Percentiles rank a stretch among this genome's conserved stretches.
Evolutionary conservation across 148 eudicot species (phyloP).

Genomic region (Rhododendron griersonianum): DNA sequence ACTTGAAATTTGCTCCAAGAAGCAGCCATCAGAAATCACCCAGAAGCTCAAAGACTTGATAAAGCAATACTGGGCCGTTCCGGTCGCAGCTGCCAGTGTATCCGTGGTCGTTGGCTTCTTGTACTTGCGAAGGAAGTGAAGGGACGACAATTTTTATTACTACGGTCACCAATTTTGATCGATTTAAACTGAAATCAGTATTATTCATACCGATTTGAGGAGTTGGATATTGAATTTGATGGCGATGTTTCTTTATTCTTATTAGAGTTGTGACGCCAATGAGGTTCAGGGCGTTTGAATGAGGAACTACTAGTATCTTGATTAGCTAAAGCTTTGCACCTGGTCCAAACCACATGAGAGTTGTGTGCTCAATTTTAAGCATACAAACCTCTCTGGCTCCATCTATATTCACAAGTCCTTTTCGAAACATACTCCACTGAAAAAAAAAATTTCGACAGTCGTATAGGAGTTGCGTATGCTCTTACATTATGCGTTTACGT

Average conservation of each 20-base stretch:
- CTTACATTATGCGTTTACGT: background rate
- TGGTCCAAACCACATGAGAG: background rate
- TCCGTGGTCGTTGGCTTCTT: slow-evolving; percentile 54
- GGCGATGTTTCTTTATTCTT: background rate
- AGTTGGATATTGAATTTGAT: background rate
- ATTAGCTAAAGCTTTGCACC: background rate
- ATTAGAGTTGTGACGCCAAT: background rate
- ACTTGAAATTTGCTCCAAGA: slow-evolving; percentile 32
- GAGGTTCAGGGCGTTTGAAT: background rate
- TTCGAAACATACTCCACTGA: no score
- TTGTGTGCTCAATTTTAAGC: background rate
- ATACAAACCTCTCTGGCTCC: no score
- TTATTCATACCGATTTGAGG: background rate
- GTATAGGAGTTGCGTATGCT: background rate
- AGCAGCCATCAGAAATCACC: slow-evolving; percentile 21
- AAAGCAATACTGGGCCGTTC: slow-evolving; percentile 63
- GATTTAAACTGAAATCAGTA: background rate
- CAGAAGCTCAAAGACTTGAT: slow-evolving; percentile 45
- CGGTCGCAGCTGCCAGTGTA: slow-evolving; percentile 47
- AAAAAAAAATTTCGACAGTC: background rate
- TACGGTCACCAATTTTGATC: background rate
- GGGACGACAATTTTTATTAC: background rate
- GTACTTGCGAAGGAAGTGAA: slow-evolving; percentile 58
- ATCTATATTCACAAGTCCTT: no score
- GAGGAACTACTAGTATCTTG: background rate